Evolutionary conservation across 495 filamentous ascomycete species (phyloP).

Genomic region (Penicillium cataractarum): DNA sequence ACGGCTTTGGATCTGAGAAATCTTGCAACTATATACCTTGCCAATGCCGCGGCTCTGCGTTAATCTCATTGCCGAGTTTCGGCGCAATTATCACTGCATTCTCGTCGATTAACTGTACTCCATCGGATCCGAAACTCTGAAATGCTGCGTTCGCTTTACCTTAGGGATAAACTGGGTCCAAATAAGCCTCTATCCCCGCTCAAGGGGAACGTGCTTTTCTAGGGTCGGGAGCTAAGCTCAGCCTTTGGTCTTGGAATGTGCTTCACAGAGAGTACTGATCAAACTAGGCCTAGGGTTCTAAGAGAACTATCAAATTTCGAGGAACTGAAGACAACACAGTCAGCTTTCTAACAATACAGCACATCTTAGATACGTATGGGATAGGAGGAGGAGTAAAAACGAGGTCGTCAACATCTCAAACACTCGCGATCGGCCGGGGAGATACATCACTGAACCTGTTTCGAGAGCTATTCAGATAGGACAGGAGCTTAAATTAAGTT

Average conservation of each 20-base stretch:
- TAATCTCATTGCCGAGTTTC: neutral
- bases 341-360: neutral
- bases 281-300: neutral
- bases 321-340: neutral
- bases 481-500: neutral
- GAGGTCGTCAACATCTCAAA: neutral
- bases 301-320: neutral
- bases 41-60: neutral
- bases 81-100: neutral
- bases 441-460: neutral
- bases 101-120: neutral
- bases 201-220: neutral
- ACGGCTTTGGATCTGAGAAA: neutral
- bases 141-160: neutral
- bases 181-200: slow-evolving; percentile 1
- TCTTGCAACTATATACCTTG: neutral
- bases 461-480: neutral
- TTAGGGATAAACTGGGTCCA: neutral
- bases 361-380: neutral
- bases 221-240: neutral
- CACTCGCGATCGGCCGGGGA: neutral
- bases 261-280: neutral
- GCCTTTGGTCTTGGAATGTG: neutral
- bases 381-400: neutral
- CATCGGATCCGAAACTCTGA: neutral